Evolutionary conservation across 306 rosid genomes (phyloP).

Genomic region (Dryas drummondii): DNA sequence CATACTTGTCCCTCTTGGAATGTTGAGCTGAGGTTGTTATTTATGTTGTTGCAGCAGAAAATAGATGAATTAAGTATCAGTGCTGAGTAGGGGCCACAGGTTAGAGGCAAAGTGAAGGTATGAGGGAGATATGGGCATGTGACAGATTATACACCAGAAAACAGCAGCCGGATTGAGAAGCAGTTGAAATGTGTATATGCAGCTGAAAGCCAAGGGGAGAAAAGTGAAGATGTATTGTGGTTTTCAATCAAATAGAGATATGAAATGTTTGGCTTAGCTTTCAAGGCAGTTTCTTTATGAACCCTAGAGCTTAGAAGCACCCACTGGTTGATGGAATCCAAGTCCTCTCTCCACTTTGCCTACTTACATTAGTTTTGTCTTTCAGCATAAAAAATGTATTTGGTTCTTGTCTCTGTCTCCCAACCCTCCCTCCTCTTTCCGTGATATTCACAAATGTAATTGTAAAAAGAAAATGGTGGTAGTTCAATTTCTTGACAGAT

Average conservation of each 20-base stretch:
- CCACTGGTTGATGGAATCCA: not conserved
- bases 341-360: not conserved
- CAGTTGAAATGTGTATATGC: not conserved
- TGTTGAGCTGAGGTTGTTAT: not conserved
- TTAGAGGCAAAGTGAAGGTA: constrained; percentile 36
- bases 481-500: not conserved
- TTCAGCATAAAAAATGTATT: not conserved
- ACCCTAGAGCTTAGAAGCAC: not conserved
- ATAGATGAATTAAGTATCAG: constrained; percentile 45
- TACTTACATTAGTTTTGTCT: not conserved
- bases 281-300: not conserved
- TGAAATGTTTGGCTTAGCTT: constrained; percentile 7
- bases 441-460: constrained; percentile 12
- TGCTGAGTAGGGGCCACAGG: constrained; percentile 40
- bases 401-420: not conserved
- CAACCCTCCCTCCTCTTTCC: not conserved
- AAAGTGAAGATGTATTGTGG: not conserved
- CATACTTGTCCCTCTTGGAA: not conserved
- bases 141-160: constrained; percentile 10
- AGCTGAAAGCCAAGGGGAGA: not conserved
- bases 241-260: not conserved
- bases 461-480: constrained; percentile 1
- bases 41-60: constrained; percentile 47
- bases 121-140: constrained; percentile 21
- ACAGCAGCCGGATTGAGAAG: constrained; percentile 10